These are phyloP conservation scores for Trichoderma harzianum DNA, from an alignment of 2,329 filamentous ascomycete genomes.

Conservation along the genomic window DNA sequence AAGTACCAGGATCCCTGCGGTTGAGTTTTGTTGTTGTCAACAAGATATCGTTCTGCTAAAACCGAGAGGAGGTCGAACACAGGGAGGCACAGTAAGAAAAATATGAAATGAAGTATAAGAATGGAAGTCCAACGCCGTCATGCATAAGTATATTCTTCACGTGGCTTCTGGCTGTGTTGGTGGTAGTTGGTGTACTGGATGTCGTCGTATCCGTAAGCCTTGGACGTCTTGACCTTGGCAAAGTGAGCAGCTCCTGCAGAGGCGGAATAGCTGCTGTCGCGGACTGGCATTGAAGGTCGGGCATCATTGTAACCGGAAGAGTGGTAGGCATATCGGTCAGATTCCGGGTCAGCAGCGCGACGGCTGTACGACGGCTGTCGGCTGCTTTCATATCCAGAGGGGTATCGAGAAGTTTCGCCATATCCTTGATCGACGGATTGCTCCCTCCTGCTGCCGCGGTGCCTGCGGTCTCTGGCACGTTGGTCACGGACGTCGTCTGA, in stretches of 20 bases:
- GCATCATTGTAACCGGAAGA: slow-evolving; percentile 24
- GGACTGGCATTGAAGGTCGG: slow-evolving; percentile 31
- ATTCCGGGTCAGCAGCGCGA: slow-evolving; percentile 26
- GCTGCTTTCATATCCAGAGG: slow-evolving; percentile 28
- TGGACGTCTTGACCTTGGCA: slow-evolving; percentile 36
- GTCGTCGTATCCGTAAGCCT: slow-evolving; percentile 29
- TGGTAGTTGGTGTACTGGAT: slow-evolving; percentile 30
- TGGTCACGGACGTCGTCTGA: slow-evolving; percentile 35
- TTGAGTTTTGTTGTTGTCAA: slow-evolving; percentile 8
- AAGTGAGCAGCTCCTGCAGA: slow-evolving; percentile 24
- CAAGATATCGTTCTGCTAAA: not conserved
- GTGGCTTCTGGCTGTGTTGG: slow-evolving; percentile 21
- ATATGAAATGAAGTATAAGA: slow-evolving; percentile 12
- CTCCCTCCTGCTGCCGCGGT: slow-evolving; percentile 35
- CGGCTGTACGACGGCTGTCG: slow-evolving; percentile 32
- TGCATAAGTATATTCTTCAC: slow-evolving; percentile 26
- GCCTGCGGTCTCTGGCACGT: slow-evolving; percentile 31
- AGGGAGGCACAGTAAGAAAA: slow-evolving; percentile 13
- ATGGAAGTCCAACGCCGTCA: slow-evolving; percentile 21
- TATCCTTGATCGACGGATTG: slow-evolving; percentile 32
- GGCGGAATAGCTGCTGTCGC: slow-evolving; percentile 32
- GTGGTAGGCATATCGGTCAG: slow-evolving; percentile 26
- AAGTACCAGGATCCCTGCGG: not conserved
- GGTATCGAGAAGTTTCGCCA: slow-evolving; percentile 29
- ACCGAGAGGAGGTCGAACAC: not conserved